A percentile compares a stretch with the other conserved stretches of the same genome.
Conservation (phyloP, 306 rosid genomes). For the Astragalus membranaceus region DNA sequence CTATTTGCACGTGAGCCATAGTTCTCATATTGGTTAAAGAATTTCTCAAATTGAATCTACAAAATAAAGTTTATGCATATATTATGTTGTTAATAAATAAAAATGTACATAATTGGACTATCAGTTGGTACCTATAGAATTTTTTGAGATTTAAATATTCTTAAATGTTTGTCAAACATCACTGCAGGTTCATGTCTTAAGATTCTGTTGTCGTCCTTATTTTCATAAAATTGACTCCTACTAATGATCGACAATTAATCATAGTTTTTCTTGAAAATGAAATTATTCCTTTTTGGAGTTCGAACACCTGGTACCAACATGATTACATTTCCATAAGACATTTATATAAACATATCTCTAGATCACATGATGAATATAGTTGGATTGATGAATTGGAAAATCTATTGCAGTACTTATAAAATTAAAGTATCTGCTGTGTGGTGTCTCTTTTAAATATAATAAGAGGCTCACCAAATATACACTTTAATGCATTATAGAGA, state of each 20-base stretch:
- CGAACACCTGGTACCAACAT: neutral
- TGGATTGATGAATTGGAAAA: neutral
- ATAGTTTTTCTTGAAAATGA: conserved; percentile 6
- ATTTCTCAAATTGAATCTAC: neutral
- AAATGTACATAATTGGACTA: neutral
- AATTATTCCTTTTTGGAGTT: conserved; percentile 12
- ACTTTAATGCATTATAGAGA: neutral
- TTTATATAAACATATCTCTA: neutral
- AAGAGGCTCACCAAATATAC: neutral
- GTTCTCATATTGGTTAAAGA: neutral
- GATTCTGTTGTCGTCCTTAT: neutral
- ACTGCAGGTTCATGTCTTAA: conserved; percentile 3
- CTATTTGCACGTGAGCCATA: neutral
- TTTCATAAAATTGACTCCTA: neutral
- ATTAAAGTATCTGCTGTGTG: neutral
- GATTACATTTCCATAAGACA: neutral
- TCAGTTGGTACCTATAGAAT: neutral
- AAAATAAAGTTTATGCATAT: neutral
- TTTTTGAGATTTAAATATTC: neutral
- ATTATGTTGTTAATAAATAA: neutral
- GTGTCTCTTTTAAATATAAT: neutral
- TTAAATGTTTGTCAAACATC: neutral
- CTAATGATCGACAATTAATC: neutral
- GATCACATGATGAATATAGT: neutral
- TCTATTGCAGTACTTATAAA: neutral